phyloP scores from a whole-genome alignment of 176 grass and related monocot species.

The Panicum miliaceum region DNA sequence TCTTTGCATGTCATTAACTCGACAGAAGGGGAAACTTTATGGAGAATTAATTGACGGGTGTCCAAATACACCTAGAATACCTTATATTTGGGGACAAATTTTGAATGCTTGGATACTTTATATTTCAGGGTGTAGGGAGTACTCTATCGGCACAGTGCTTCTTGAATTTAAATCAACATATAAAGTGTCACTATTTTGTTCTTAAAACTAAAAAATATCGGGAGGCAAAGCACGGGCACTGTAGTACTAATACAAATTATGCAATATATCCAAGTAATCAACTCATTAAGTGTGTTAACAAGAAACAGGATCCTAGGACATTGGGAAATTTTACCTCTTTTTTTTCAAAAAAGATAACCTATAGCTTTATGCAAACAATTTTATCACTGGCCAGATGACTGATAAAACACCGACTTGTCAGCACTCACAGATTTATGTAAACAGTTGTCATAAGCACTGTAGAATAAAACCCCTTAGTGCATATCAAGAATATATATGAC shows the following conservation, averaged over 20 bases:
- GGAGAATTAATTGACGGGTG: too few relatives aligned
- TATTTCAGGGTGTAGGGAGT: too few relatives aligned
- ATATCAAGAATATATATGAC: conserved; percentile 21
- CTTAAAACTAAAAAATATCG: conserved; percentile 11
- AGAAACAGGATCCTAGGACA: conserved; percentile 1
- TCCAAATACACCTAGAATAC: too few relatives aligned
- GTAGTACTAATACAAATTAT: conserved; percentile 9
- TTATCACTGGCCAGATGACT: not conserved
- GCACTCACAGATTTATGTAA: conserved; percentile 30
- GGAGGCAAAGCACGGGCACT: not conserved
- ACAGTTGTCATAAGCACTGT: not conserved
- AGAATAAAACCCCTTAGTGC: not conserved
- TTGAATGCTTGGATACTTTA: too few relatives aligned
- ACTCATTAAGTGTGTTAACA: conserved; percentile 21
- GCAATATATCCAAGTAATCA: conserved; percentile 18
- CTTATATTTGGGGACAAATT: too few relatives aligned
- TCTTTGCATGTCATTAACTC: too few relatives aligned
- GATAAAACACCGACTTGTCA: not conserved
- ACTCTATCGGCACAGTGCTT: conserved; percentile 11
- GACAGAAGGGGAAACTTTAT: too few relatives aligned
- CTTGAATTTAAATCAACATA: not conserved
- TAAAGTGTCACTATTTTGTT: conserved; percentile 24
- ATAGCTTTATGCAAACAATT: conserved; percentile 10
- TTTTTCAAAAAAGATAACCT: conserved; percentile 23
- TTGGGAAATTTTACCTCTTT: conserved; percentile 21